Conservation (phyloP, 1,284 basidiomycete genomes). For the Cryptococcus deneoformans region DNA sequence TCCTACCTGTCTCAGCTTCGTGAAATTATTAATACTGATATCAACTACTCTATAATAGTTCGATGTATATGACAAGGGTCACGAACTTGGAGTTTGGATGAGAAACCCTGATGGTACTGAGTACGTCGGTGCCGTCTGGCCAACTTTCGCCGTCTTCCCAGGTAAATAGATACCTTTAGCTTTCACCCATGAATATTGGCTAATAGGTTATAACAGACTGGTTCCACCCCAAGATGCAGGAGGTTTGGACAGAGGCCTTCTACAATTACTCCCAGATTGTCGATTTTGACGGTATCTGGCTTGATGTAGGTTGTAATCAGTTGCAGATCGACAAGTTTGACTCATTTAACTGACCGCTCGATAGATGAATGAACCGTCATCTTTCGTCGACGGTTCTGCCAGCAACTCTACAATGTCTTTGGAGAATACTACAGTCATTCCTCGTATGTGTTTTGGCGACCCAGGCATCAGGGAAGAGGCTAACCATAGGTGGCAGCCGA, state of each 20-base stretch:
- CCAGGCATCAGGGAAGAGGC: too few relatives aligned
- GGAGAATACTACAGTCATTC: slow-evolving; percentile 10
- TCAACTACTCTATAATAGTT: slow-evolving; percentile 41
- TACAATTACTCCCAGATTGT: slow-evolving; percentile 58
- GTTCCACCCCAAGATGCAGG: slow-evolving; percentile 60
- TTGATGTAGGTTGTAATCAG: slow-evolving; percentile 59
- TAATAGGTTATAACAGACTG: slow-evolving; percentile 53
- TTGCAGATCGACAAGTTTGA: background rate
- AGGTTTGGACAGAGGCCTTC: slow-evolving; percentile 60
- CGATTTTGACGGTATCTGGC: slow-evolving; percentile 65
- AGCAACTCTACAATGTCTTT: slow-evolving; percentile 19
- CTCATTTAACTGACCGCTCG: background rate
- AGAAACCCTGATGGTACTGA: slow-evolving; percentile 62
- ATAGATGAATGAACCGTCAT: slow-evolving; percentile 54
- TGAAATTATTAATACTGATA: background rate
- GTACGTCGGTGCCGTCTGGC: slow-evolving; percentile 64
- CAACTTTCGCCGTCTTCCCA: slow-evolving; percentile 49
- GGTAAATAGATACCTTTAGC: background rate
- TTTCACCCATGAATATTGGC: background rate
- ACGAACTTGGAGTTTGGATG: slow-evolving; percentile 59
- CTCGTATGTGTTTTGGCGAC: slow-evolving; percentile 2
- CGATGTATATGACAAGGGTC: slow-evolving; percentile 59
- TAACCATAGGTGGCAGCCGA: slow-evolving; percentile 1
- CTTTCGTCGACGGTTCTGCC: slow-evolving; percentile 21
- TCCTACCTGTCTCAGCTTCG: background rate